Conservation (phyloP, 2,329 filamentous ascomycete species). For the Chrysosporium keratinophilum region DNA sequence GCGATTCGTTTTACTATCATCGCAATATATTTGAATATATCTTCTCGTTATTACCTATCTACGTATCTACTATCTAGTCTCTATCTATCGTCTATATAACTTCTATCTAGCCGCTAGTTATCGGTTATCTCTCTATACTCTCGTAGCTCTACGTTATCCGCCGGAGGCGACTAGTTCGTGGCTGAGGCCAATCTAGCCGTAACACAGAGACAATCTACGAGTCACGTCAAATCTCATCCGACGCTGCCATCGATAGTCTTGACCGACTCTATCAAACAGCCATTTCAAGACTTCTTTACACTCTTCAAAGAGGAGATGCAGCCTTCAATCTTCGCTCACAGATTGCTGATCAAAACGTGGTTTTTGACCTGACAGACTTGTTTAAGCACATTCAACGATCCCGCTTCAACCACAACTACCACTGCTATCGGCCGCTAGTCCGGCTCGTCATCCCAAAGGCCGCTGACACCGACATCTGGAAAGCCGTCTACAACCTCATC, state of each 20-base stretch:
- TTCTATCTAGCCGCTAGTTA: no score
- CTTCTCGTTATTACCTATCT: no score
- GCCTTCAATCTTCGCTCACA: conserved; percentile 13
- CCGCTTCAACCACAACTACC: conserved; percentile 10
- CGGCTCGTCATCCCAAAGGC: conserved; percentile 16
- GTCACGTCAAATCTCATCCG: conserved; percentile 2
- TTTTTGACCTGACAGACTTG: conserved; percentile 9
- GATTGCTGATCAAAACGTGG: conserved; percentile 4
- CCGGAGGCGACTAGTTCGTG: no score
- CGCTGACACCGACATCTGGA: conserved; percentile 16
- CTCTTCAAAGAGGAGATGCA: conserved; percentile 8
- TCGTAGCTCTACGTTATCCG: no score
- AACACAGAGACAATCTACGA: conserved; percentile 8
- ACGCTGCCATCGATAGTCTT: conserved; percentile 6
- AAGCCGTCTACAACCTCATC: conserved; percentile 12
- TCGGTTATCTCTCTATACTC: no score
- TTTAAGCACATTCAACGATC: conserved; percentile 1
- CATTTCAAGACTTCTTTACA: conserved; percentile 9
- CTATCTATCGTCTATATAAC: no score
- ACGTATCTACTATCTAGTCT: no score
- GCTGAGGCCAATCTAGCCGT: no score
- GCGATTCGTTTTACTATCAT: no score
- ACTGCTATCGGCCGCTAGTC: conserved; percentile 10
- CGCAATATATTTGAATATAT: no score
- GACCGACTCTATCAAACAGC: conserved; percentile 5